These are phyloP conservation scores for Cornus florida DNA, from an alignment of 148 eudicot species.

Conservation along the genomic window DNA sequence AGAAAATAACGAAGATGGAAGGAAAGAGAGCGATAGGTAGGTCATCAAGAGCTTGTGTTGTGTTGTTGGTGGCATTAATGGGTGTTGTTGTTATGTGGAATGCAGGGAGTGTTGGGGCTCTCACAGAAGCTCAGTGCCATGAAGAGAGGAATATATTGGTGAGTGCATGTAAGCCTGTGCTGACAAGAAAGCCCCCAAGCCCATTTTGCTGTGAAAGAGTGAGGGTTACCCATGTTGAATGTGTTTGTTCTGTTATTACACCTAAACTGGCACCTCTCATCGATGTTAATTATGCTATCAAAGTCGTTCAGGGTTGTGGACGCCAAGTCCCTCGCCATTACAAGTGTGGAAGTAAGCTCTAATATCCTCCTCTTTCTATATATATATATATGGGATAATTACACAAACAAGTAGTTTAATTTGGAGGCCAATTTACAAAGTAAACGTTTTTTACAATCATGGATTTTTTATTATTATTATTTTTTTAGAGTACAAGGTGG, in stretches of 20 bases:
- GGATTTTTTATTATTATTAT: too few relatives aligned
- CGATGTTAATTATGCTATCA: slow-evolving; percentile 17
- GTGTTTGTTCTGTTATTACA: slow-evolving; percentile 28
- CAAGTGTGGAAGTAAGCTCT: slow-evolving; percentile 42
- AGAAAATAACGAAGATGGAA: too few relatives aligned
- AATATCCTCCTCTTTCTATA: too few relatives aligned
- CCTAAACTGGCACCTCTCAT: slow-evolving; percentile 27
- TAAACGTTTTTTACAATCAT: too few relatives aligned
- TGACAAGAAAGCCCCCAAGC: slow-evolving; percentile 25
- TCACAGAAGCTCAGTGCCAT: slow-evolving; percentile 18
- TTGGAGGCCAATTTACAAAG: too few relatives aligned
- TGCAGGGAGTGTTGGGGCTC: slow-evolving; percentile 1
- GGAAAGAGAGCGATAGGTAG: too few relatives aligned
- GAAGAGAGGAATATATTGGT: slow-evolving; percentile 21
- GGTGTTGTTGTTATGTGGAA: background rate
- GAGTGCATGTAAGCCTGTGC: slow-evolving; percentile 26
- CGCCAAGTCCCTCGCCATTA: slow-evolving; percentile 33
- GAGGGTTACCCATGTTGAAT: slow-evolving; percentile 16
- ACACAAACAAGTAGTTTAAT: too few relatives aligned
- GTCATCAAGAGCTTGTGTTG: background rate
- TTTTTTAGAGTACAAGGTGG: too few relatives aligned
- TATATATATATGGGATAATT: too few relatives aligned
- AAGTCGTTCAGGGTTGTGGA: slow-evolving; percentile 28
- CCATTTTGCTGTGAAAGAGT: slow-evolving; percentile 8
- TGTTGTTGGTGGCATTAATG: background rate